Evolutionary conservation across 257 asterid genomes (phyloP).

Genomic region (Solanum piurae): DNA sequence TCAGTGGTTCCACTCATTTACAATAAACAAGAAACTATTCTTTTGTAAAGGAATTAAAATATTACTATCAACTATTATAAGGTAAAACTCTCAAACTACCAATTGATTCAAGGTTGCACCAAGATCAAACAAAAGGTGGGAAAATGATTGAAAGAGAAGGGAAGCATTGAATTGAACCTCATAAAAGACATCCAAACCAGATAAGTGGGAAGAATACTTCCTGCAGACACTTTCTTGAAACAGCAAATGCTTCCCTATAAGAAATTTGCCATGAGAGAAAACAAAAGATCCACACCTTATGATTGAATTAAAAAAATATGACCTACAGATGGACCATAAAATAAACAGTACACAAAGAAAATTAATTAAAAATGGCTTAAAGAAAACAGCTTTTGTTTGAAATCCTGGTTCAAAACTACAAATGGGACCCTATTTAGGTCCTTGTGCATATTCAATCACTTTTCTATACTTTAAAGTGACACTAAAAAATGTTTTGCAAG

Average conservation of each 20-base stretch:
- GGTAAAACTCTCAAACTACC: background rate
- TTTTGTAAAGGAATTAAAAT: background rate
- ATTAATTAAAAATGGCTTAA: background rate
- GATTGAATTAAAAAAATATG: background rate
- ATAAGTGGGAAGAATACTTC: background rate
- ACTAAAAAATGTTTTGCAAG: background rate
- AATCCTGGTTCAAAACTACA: background rate
- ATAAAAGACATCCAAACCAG: slow-evolving; percentile 3
- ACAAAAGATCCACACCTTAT: background rate
- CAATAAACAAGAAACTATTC: background rate
- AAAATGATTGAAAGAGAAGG: background rate
- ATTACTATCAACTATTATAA: background rate
- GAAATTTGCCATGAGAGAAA: background rate
- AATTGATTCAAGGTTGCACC: background rate
- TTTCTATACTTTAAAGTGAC: background rate
- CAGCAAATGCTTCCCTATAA: background rate
- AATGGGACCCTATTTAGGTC: slow-evolving; percentile 6
- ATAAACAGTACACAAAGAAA: background rate
- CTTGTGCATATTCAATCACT: background rate
- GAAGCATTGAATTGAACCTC: background rate
- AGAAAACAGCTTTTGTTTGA: background rate
- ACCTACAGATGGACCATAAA: background rate
- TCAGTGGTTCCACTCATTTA: background rate
- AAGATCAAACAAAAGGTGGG: background rate
- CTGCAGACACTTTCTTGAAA: background rate